Base-by-base conservation (phyloP, 352 stramenopile genomes). In the Globisporangium polare region DNA sequence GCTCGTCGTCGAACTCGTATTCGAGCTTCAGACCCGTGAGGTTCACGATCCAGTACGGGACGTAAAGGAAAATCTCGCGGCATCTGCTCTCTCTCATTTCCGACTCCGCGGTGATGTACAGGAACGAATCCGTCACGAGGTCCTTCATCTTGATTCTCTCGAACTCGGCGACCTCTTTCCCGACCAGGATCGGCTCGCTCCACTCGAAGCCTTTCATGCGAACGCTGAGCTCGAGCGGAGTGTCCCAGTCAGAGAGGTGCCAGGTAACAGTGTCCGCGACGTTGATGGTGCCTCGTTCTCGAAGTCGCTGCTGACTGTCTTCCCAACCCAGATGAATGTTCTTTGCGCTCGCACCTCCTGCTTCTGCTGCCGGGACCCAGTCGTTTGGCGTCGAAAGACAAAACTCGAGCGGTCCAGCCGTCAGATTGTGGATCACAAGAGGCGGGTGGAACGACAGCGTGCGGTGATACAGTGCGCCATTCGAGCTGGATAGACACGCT, bases 31-130 rank as follows among this genome's bases (percentile, higher is more conserved):
- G 63, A 0, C 83, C 83, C 13, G 85, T 94, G 52, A 94, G 66
- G 57, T 95, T 95, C 26, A 95, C 82, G 53, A 95, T 91, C 87
- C 87, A 95, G 66, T 94, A 95, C 15, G 87, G 87, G 12, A 94
- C 83, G 57, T 86, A 94, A n/a, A 95, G 62, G 17, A 89, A 83
- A 42, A 95, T 65, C 53, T 94, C 85, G 10, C 74, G 77, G 27
- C 80, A 91, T 8, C 73, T 67, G 6, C 81, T 80, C 65, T 73
- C 81, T 6, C 72, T 75, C 43, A 73, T 71, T 39, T 81, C 68
- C 46, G 75, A 78, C 49, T 94, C 85, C 15, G 71, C 81, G 17
- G 79, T 89, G 41, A 94, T 71, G 63, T 86, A 91, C 56, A 94
- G 65, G 31, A 81, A 63, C 17, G 85, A 81, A 45, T 86, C 82